Evolutionary conservation across 2,329 filamentous ascomycete genomes (phyloP).

Genomic region (Colletotrichum gigasporum): DNA sequence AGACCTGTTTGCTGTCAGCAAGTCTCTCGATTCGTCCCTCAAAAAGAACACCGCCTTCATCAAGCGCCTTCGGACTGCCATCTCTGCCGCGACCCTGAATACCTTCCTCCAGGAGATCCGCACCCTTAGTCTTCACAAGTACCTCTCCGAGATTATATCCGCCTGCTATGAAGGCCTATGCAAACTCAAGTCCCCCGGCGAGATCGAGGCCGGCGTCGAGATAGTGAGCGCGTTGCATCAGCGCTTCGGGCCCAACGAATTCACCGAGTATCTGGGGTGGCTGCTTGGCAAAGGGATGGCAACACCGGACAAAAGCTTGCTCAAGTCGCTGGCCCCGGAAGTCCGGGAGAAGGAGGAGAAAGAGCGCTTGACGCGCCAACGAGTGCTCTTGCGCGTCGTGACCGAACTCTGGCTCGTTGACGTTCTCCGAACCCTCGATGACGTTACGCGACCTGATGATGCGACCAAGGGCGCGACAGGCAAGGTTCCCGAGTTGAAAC

Average conservation of each 20-base stretch:
- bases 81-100: conserved; percentile 79
- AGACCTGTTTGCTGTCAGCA: conserved; percentile 83
- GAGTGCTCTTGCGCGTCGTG: conserved; percentile 86
- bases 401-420: conserved; percentile 97
- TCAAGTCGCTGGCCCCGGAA: conserved; percentile 83
- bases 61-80: conserved; percentile 90
- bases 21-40: conserved; percentile 89
- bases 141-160: conserved; percentile 95
- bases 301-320: conserved; percentile 83
- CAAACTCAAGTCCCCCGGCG: conserved; percentile 89
- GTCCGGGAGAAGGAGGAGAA: conserved; percentile 95
- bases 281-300: conserved; percentile 89
- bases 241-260: conserved; percentile 89
- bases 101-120: conserved; percentile 92
- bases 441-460: conserved; percentile 70
- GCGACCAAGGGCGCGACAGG: conserved; percentile 67
- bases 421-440: conserved; percentile 81
- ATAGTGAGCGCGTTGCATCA: conserved; percentile 96
- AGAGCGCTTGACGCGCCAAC: conserved; percentile 86
- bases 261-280: conserved; percentile 93
- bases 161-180: conserved; percentile 95
- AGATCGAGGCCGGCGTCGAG: conserved; percentile 91
- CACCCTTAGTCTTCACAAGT: conserved; percentile 91
- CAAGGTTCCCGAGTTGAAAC: conserved; percentile 71
- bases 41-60: conserved; percentile 99